Conservation (phyloP, 108 stramenopile genomes). For the Pseudonitzschia delicatissima region DNA sequence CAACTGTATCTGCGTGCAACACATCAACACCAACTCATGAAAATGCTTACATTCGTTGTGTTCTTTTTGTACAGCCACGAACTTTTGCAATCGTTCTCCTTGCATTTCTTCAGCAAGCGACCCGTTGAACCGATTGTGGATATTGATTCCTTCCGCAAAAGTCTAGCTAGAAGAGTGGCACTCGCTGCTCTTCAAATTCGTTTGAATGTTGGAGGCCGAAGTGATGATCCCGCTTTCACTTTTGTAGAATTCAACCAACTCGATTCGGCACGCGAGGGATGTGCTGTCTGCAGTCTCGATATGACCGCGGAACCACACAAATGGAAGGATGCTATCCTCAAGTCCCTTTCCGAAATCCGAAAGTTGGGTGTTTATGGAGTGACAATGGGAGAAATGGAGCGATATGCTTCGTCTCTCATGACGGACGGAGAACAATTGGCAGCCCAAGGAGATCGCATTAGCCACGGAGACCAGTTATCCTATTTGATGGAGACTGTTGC, state of each 20-base stretch:
- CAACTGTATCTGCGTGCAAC: neutral
- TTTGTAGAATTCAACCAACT: slow-evolving; percentile 98
- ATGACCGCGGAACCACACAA: slow-evolving; percentile 90
- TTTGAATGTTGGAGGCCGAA: slow-evolving; percentile 88
- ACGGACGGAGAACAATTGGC: slow-evolving; percentile 93
- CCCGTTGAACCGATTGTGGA: slow-evolving; percentile 90
- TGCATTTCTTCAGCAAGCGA: slow-evolving; percentile 96
- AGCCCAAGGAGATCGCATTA: slow-evolving; percentile 90
- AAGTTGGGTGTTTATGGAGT: slow-evolving; percentile 90
- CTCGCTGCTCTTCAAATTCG: slow-evolving; percentile 95
- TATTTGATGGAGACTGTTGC: slow-evolving; percentile 97
- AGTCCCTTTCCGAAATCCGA: slow-evolving; percentile 90
- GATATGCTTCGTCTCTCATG: slow-evolving; percentile 89
- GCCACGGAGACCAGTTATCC: slow-evolving; percentile 90
- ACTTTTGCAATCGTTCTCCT: slow-evolving; percentile 88
- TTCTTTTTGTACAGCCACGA: slow-evolving; percentile 60
- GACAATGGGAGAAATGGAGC: slow-evolving; percentile 88
- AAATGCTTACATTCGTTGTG: too few species aligned
- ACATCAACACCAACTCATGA: neutral
- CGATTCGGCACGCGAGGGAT: slow-evolving; percentile 95
- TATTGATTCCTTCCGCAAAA: slow-evolving; percentile 79
- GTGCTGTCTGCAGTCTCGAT: slow-evolving; percentile 95
- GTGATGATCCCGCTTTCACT: slow-evolving; percentile 92
- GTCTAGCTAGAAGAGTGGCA: slow-evolving; percentile 87
- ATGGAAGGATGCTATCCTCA: slow-evolving; percentile 91